Conservation (phyloP, 73 alveolate genomes). For the Blepharisma japonicum region DNA sequence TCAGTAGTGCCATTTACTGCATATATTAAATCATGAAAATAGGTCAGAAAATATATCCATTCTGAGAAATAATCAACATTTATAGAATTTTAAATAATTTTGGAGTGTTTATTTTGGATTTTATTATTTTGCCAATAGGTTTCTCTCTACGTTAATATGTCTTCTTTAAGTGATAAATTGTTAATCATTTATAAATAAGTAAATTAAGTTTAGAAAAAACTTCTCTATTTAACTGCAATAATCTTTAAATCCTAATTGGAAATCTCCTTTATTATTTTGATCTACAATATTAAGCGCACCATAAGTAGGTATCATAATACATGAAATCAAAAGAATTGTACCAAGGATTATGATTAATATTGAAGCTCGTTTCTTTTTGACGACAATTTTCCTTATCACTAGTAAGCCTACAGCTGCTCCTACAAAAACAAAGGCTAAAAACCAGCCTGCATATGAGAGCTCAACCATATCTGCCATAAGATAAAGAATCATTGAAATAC, state of each 20-base stretch:
- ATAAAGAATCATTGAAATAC: background rate
- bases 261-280: background rate
- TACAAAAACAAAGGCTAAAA: background rate
- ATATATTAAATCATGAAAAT: too few species aligned
- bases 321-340: background rate
- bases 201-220: background rate
- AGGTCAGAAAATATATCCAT: too few species aligned
- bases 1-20: too few species aligned
- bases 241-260: background rate
- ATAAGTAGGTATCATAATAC: background rate
- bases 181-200: too few species aligned
- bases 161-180: too few species aligned
- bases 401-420: background rate
- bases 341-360: background rate
- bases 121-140: too few species aligned
- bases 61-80: too few species aligned
- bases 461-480: background rate
- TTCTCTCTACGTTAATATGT: too few species aligned
- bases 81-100: too few species aligned
- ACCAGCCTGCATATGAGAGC: background rate
- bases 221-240: background rate
- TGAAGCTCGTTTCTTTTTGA: background rate
- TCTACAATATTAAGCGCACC: background rate
- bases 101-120: too few species aligned
- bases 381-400: background rate